A percentile compares a stretch with the other conserved stretches of the same genome.
These are phyloP conservation scores for Fusarium solani-melongenae DNA, from an alignment of 2,329 filamentous ascomycete species.

Conservation along the genomic window DNA sequence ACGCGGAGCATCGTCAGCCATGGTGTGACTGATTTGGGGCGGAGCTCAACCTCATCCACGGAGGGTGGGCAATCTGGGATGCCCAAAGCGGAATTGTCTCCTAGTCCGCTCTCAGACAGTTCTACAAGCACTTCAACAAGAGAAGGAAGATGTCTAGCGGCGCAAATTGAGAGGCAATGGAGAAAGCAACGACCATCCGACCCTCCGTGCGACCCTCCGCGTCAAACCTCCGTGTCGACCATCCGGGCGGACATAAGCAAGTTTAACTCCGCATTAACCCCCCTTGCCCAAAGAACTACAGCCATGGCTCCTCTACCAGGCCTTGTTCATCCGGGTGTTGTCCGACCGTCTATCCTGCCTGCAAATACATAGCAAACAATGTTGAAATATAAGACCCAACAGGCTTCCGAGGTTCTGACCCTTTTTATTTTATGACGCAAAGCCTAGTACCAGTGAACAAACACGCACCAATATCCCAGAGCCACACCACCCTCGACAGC, in stretches of 20 bases:
- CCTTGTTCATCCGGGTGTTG: no score
- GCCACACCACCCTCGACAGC: slow-evolving; percentile 5
- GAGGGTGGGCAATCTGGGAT: neutral
- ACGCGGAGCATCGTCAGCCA: slow-evolving; percentile 20
- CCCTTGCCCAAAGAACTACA: no score
- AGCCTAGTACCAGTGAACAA: neutral
- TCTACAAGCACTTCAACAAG: neutral
- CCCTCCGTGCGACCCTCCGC: slow-evolving; percentile 17
- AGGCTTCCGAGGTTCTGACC: no score
- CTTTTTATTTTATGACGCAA: neutral
- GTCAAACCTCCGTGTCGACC: neutral
- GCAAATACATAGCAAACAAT: slow-evolving; percentile 8
- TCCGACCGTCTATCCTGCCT: neutral
- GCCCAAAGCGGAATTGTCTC: neutral
- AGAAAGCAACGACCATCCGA: slow-evolving; percentile 20
- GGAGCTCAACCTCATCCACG: neutral
- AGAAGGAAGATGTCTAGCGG: slow-evolving; percentile 1
- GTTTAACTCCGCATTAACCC: neutral
- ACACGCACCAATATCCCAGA: neutral
- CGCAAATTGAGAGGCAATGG: slow-evolving; percentile 3
- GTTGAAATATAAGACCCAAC: neutral
- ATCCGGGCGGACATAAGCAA: neutral
- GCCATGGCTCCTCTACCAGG: no score
- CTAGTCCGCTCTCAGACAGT: neutral
- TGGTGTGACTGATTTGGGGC: neutral